Conservation (phyloP, 108 stramenopile species). For the Cylindrotheca closterium region DNA sequence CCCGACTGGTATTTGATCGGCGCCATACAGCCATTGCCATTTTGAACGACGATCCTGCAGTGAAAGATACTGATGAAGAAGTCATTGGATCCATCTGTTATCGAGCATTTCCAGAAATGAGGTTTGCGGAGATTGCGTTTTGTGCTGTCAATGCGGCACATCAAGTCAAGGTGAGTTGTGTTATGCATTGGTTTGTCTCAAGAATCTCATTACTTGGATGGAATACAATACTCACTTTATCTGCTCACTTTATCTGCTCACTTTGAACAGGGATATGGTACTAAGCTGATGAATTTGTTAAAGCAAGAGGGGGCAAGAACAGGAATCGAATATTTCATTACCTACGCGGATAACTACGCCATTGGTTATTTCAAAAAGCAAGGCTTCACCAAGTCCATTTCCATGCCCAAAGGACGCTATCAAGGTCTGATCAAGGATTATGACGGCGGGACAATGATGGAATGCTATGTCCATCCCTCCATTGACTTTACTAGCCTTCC, state of each 20-base stretch:
- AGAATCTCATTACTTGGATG: not conserved
- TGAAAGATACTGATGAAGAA: slow-evolving; percentile 73
- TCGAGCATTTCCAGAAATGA: slow-evolving; percentile 89
- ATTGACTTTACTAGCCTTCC: slow-evolving; percentile 89
- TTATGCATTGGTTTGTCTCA: not conserved
- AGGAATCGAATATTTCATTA: slow-evolving; percentile 95
- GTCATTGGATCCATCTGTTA: slow-evolving; percentile 98
- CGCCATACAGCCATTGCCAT: slow-evolving; percentile 89
- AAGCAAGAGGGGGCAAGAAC: slow-evolving; percentile 85
- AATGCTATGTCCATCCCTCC: slow-evolving; percentile 97
- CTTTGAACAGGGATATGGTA: slow-evolving; percentile 97
- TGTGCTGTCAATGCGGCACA: slow-evolving; percentile 93
- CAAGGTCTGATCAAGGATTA: slow-evolving; percentile 98
- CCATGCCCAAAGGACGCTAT: slow-evolving; percentile 87
- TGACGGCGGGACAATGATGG: slow-evolving; percentile 98
- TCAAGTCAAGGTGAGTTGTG: slow-evolving; percentile 67
- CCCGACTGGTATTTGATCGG: slow-evolving; percentile 95
- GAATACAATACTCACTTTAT: not conserved
- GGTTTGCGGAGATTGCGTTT: slow-evolving; percentile 98
- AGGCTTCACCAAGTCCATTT: slow-evolving; percentile 87
- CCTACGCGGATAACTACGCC: slow-evolving; percentile 99
- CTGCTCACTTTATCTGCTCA: not conserved
- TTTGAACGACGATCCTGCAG: slow-evolving; percentile 57
- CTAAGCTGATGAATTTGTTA: slow-evolving; percentile 96
- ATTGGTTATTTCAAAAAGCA: slow-evolving; percentile 99